Conservation (phyloP, 257 asterid genomes). For the Avicennia marina region DNA sequence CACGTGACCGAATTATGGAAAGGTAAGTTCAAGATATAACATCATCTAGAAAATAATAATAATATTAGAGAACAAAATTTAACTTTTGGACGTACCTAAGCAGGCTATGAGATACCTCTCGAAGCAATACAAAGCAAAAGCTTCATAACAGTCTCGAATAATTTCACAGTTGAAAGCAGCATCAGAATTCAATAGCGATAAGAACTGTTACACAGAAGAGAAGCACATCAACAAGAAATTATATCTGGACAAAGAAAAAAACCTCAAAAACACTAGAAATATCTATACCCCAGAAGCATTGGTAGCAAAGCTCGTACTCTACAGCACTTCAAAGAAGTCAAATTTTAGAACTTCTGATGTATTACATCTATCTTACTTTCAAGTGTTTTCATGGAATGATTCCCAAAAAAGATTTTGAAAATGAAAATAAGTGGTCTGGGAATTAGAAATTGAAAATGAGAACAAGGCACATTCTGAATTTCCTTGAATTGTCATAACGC, state of each 20-base stretch:
- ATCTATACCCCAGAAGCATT: too few relatives aligned
- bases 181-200: constrained; percentile 62
- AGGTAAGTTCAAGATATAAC: background rate
- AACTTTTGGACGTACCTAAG: constrained; percentile 58
- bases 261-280: background rate
- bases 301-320: too few relatives aligned
- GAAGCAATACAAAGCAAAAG: constrained; percentile 94
- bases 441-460: too few relatives aligned
- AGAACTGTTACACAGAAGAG: constrained; percentile 47
- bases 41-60: constrained; percentile 10
- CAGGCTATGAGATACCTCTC: constrained; percentile 99
- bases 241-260: constrained; percentile 5
- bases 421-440: too few relatives aligned
- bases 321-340: background rate
- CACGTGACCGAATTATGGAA: too few relatives aligned
- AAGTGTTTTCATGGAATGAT: constrained; percentile 1
- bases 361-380: too few relatives aligned
- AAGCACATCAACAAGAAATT: constrained; percentile 11
- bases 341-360: background rate
- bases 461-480: too few relatives aligned
- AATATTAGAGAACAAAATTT: constrained; percentile 10
- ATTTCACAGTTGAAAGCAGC: constrained; percentile 87
- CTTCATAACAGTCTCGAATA: constrained; percentile 95
- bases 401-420: background rate
- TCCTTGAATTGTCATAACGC: background rate